Conservation (phyloP, 1,139 yeast species). For the Debaryomyces sp. region DNA sequence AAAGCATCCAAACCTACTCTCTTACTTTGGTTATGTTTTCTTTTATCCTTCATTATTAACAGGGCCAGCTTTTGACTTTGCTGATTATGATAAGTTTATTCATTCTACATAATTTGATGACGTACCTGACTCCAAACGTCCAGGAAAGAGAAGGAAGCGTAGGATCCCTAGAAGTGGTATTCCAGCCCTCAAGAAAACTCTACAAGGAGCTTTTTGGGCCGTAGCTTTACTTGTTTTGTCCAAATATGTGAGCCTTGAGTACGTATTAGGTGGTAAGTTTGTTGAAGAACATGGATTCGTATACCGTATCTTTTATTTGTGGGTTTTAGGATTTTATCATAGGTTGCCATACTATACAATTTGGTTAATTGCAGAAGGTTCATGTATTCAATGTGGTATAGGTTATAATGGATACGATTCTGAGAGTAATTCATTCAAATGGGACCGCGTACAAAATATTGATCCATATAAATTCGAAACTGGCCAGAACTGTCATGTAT, state of each 20-base stretch:
- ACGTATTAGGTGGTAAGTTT: constrained; percentile 52
- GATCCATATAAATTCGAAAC: constrained; percentile 79
- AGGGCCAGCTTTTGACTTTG: constrained; percentile 93
- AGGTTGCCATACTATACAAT: constrained; percentile 91
- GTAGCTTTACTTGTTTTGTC: constrained; percentile 58
- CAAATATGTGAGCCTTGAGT: constrained; percentile 50
- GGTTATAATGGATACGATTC: constrained; percentile 88
- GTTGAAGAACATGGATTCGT: constrained; percentile 46
- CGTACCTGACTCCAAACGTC: constrained; percentile 67
- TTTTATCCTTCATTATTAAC: constrained; percentile 90
- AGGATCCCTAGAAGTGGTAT: constrained; percentile 82
- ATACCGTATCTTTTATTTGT: constrained; percentile 64
- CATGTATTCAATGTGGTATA: constrained; percentile 89
- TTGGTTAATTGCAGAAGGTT: constrained; percentile 96
- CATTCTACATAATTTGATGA: constrained; percentile 80
- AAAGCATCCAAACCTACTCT: constrained; percentile 69
- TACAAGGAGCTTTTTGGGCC: constrained; percentile 82
- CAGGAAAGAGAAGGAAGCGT: constrained; percentile 61
- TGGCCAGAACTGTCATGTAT: constrained; percentile 85
- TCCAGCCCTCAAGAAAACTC: constrained; percentile 64
- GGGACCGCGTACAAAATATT: constrained; percentile 93
- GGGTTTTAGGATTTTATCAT: constrained; percentile 67
- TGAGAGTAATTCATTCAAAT: constrained; percentile 60
- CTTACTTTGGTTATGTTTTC: constrained; percentile 81
- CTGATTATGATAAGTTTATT: constrained; percentile 83